phyloP scores from a whole-genome alignment of 1,284 basidiomycete species.

The Heterobasidion irregulare region DNA sequence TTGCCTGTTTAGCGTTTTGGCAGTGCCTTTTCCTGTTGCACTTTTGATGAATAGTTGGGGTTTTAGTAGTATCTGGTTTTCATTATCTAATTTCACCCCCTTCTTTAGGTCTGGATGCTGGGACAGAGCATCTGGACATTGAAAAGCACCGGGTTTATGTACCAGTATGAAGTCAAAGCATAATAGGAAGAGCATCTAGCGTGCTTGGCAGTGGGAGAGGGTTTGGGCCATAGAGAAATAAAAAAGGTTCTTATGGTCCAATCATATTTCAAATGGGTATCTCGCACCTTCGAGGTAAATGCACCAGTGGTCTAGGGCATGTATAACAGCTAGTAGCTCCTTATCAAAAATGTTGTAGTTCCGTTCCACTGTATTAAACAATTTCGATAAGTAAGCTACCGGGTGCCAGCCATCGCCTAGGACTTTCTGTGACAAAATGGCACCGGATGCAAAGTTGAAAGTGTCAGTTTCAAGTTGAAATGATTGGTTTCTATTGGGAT shows the following conservation, averaged over 20 bases:
- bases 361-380: conserved; percentile 3
- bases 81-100: too few species aligned
- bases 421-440: conserved; percentile 1
- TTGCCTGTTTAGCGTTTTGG: neutral
- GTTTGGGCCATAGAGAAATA: conserved; percentile 20
- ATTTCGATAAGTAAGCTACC: too few species aligned
- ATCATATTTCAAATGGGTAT: conserved; percentile 14
- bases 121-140: conserved; percentile 5
- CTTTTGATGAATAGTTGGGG: conserved; percentile 10
- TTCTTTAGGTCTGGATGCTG: conserved; percentile 8
- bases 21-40: neutral
- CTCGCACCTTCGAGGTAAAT: conserved; percentile 19
- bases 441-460: too few species aligned
- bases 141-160: conserved; percentile 2
- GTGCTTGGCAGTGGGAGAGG: conserved; percentile 25
- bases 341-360: conserved; percentile 14
- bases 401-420: conserved; percentile 2
- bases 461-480: too few species aligned
- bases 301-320: conserved; percentile 9
- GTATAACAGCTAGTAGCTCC: conserved; percentile 11
- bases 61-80: conserved; percentile 6
- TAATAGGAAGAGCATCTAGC: conserved; percentile 20
- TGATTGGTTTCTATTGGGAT: too few species aligned
- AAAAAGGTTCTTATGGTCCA: conserved; percentile 24
- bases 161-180: conserved; percentile 13